A percentile compares a stretch with the other conserved stretches of the same genome.
Conservation (phyloP, 1,284 basidiomycete genomes). For the Lignosus rhinocerotis region DNA sequence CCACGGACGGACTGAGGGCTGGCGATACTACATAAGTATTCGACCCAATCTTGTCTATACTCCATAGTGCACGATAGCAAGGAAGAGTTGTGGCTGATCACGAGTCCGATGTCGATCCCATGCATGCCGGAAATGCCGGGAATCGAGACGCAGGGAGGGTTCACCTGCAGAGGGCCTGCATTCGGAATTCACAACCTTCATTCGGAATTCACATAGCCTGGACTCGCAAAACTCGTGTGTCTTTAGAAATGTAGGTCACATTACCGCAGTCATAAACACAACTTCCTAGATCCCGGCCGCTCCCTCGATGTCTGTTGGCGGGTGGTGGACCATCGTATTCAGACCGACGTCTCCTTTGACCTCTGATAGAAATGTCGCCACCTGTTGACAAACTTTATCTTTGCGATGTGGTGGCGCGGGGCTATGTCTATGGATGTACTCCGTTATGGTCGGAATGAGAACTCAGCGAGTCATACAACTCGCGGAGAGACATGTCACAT, state of each 20-base stretch:
- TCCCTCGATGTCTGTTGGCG: too few species aligned
- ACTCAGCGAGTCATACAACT: not conserved
- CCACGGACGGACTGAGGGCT: not conserved
- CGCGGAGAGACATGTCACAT: not conserved
- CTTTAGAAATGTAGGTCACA: too few species aligned
- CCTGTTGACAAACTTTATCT: not conserved
- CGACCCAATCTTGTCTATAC: not conserved
- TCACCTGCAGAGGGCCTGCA: not conserved
- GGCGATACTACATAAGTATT: not conserved
- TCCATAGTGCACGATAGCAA: not conserved
- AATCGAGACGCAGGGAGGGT: not conserved
- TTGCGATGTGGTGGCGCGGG: not conserved
- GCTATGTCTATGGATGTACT: not conserved
- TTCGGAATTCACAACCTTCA: too few species aligned
- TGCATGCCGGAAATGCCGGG: not conserved
- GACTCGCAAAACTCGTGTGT: too few species aligned
- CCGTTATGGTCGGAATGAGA: not conserved
- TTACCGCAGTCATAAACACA: too few species aligned
- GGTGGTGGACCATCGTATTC: too few species aligned
- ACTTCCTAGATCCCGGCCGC: too few species aligned
- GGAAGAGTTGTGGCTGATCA: not conserved
- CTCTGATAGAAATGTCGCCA: too few species aligned
- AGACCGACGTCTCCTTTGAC: too few species aligned
- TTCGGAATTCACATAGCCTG: too few species aligned
- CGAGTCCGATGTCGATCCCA: not conserved